Evolutionary conservation across 768 basidiomycete species (phyloP).

Genomic region (Boletus tomentosulus): DNA sequence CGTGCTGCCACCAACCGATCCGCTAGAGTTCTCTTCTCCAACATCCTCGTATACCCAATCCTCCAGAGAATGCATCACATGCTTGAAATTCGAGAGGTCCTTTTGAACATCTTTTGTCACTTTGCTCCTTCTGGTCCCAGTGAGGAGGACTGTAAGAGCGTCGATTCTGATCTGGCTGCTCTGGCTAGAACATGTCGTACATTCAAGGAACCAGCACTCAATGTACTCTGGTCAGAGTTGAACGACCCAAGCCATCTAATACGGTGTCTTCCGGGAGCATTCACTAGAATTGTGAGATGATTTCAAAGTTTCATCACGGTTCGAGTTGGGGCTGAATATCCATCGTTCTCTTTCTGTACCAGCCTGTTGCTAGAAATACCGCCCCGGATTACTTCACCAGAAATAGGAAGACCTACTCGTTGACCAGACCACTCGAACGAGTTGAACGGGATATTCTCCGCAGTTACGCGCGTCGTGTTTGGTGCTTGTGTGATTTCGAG

Average conservation of each 20-base stretch:
- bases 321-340: not conserved
- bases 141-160: no score
- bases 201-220: not conserved
- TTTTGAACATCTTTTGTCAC: no score
- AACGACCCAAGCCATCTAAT: not conserved
- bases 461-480: slow-evolving; percentile 1
- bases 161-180: no score
- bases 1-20: no score
- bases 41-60: no score
- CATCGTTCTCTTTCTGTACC: not conserved
- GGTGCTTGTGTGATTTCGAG: not conserved
- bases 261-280: not conserved
- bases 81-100: no score
- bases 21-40: no score
- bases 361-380: no score
- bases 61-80: no score
- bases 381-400: no score
- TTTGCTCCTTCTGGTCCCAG: no score
- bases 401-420: not conserved
- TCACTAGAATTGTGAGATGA: not conserved
- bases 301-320: not conserved
- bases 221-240: slow-evolving; percentile 5
- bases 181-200: no score
- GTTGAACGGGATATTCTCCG: slow-evolving; percentile 5
- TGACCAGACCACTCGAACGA: not conserved